Evolutionary conservation across 2,329 filamentous ascomycete species (phyloP).

Genomic region (Xylaria sp.): DNA sequence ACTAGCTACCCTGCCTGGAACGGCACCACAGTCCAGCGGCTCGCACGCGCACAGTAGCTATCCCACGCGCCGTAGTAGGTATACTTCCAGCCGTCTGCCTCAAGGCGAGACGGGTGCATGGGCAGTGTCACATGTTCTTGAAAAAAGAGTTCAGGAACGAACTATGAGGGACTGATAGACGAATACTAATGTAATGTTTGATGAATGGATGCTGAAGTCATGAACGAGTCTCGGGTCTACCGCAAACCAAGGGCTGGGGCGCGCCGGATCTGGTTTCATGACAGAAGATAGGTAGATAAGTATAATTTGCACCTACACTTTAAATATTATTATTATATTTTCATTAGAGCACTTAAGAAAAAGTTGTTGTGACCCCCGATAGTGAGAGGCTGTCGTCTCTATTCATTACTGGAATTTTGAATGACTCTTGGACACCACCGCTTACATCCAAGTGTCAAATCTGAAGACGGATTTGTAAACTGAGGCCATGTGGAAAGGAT

Average conservation of each 20-base stretch:
- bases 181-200: conserved; percentile 25
- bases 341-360: background rate
- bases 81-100: background rate
- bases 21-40: conserved; percentile 36
- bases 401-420: too few relatives aligned
- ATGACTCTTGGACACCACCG: too few relatives aligned
- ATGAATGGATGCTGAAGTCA: conserved; percentile 1
- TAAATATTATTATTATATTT: too few relatives aligned
- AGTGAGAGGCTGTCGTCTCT: background rate
- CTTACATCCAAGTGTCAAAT: too few relatives aligned
- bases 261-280: conserved; percentile 15
- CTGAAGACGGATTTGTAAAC: too few relatives aligned
- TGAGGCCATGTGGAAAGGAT: too few relatives aligned
- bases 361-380: background rate
- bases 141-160: background rate
- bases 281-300: conserved; percentile 5
- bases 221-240: conserved; percentile 13
- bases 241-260: conserved; percentile 36
- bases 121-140: background rate
- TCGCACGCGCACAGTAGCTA: conserved; percentile 13
- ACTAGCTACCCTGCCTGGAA: conserved; percentile 51
- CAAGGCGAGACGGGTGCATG: background rate
- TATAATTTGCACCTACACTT: background rate
- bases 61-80: background rate
- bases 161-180: conserved; percentile 6